These are phyloP conservation scores for Penicillium sp. DNA, from an alignment of 2,329 filamentous ascomycete species.

Conservation along the genomic window DNA sequence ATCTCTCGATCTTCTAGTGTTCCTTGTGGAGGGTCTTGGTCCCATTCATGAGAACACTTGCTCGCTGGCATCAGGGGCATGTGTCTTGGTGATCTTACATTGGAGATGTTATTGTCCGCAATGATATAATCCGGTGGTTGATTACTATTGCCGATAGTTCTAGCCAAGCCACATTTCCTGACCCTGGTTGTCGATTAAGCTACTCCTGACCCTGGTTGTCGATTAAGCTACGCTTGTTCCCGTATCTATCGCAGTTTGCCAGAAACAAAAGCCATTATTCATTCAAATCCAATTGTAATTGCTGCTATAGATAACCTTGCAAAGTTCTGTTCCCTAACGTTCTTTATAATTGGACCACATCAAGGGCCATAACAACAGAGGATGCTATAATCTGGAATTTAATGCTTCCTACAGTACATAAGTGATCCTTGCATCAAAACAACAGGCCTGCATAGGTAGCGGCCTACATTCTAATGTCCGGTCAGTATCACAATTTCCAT, in stretches of 20 bases:
- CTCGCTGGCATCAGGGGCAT: constrained; percentile 13
- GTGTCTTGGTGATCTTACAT: constrained; percentile 7
- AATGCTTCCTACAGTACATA: too few relatives aligned
- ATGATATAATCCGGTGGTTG: constrained; percentile 1
- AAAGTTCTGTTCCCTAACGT: neutral
- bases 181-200: constrained; percentile 11
- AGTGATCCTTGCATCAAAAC: too few relatives aligned
- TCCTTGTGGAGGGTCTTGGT: constrained; percentile 10
- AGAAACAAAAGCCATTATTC: constrained; percentile 18
- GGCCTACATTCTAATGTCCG: too few relatives aligned
- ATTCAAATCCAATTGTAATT: neutral
- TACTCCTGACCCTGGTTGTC: constrained; percentile 12
- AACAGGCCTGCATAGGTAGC: too few relatives aligned
- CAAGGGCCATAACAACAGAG: too few relatives aligned
- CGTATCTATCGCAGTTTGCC: constrained; percentile 14
- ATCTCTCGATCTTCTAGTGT: constrained; percentile 10
- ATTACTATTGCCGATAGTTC: constrained; percentile 2
- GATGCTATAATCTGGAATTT: too few relatives aligned
- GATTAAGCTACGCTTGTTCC: constrained; percentile 4
- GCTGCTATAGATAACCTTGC: neutral
- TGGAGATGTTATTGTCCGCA: neutral
- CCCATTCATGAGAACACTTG: constrained; percentile 10
- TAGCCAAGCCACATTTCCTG: constrained; percentile 11
- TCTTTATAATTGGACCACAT: neutral
- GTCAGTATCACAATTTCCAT: too few relatives aligned